Percentiles rank a stretch among this genome's conserved stretches.
phyloP scores from a whole-genome alignment of 768 basidiomycete genomes.

The Kwoniella sp. region DNA sequence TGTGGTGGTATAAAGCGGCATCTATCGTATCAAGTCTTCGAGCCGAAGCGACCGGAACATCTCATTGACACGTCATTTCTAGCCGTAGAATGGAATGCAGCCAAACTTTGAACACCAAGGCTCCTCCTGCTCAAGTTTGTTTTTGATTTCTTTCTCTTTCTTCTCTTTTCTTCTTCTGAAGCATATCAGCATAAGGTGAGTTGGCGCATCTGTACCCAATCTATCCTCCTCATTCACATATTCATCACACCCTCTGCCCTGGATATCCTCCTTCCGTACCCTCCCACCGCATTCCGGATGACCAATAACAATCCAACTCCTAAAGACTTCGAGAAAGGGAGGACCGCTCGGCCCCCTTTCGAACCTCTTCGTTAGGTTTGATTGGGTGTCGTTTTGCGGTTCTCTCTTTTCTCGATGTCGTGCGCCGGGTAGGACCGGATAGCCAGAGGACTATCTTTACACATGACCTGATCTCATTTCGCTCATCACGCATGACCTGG shows the following conservation, averaged over 20 bases:
- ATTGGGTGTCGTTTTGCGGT: not conserved
- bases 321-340: slow-evolving; percentile 30
- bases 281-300: slow-evolving; percentile 24
- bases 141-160: not conserved
- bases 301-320: slow-evolving; percentile 50
- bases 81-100: no score
- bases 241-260: slow-evolving; percentile 9
- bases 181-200: slow-evolving; percentile 3
- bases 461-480: slow-evolving; percentile 53
- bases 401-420: slow-evolving; percentile 6
- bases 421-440: slow-evolving; percentile 43
- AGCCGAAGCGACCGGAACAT: no score
- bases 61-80: not conserved
- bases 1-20: no score
- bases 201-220: not conserved
- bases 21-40: no score
- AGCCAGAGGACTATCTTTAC: slow-evolving; percentile 48
- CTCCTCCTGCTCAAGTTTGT: not conserved
- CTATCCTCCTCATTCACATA: slow-evolving; percentile 6
- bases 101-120: no score
- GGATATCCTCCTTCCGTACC: not conserved
- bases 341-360: slow-evolving; percentile 6
- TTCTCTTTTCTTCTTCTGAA: not conserved
- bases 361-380: slow-evolving; percentile 45
- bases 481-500: not conserved